Base-by-base conservation (phyloP, 306 rosid genomes). In the Fagus sylvatica region DNA sequence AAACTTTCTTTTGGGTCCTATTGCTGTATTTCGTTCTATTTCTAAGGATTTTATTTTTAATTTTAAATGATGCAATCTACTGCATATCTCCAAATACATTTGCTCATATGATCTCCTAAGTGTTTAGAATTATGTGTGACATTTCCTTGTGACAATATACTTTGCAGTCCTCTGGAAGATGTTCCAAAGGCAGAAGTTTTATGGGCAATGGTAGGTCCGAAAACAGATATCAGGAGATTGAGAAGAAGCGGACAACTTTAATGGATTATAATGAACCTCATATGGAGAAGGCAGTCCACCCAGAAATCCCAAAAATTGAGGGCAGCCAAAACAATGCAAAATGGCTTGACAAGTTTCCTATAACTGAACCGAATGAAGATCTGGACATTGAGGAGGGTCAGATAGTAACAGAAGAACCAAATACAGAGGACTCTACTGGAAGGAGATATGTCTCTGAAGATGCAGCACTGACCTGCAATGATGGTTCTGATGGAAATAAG, bases 381-480 rank as follows among this genome's bases (percentile, higher is more conserved):
- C 76, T 69, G 48, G 91, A 85, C 15, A 78, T 69, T 10, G 94
- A 88, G 82, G 94, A 83, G 53, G 87, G 93, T 74, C 88, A 88
- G 90, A 86, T 85, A 56, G 80, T 81, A 34, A 60, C 86, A 68
- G 85, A 86, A 78, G 85, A 88, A 64, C 86, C 79, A 54, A 48
- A 6, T 53, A 9, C 8, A 7, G 73, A 61, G 55, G 51, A 49
- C 67, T 79, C 82, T 48, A 19, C 67, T n/a, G 65, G 75, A 81
- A 49, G 76, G 75, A 72, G 69, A 61, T 85, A 66, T 76, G 76
- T 54, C 83, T 75, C 85, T 69, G 82, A 72, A 49, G 77, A 69
- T 53, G 62, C 81, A 54, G 74, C 76, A 66, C 40, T 30, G 32
- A 66, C 68, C 16, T 71, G 56, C 37, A 34, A 65, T 34, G 72